phyloP scores from a whole-genome alignment of 2,329 filamentous ascomycete genomes.

The Aspergillus floridensis region DNA sequence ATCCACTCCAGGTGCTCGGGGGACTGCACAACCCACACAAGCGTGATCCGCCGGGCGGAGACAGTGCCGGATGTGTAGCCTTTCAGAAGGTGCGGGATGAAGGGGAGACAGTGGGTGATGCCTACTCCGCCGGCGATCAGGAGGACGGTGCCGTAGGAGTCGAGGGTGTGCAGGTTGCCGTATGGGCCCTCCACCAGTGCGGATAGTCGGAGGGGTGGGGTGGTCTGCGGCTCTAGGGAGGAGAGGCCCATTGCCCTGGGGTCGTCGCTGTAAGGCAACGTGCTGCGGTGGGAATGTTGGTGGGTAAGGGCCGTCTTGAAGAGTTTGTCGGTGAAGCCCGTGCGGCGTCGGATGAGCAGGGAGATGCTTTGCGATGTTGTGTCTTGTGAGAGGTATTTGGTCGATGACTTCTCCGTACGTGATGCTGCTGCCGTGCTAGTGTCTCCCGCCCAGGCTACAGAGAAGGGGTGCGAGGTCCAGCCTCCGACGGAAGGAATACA shows the following conservation, averaged over 20 bases:
- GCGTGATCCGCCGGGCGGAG: conserved; percentile 73
- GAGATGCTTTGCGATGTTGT: conserved; percentile 58
- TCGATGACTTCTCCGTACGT: conserved; percentile 22
- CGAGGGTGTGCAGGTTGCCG: conserved; percentile 73
- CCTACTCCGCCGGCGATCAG: conserved; percentile 89
- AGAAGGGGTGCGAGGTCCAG: conserved; percentile 76
- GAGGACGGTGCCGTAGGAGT: conserved; percentile 86
- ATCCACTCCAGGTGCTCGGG: conserved; percentile 89
- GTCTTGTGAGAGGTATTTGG: conserved; percentile 25
- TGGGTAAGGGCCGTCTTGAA: conserved; percentile 60
- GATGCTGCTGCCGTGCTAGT: too few relatives aligned
- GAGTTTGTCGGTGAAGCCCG: conserved; percentile 78
- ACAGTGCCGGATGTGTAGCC: conserved; percentile 67
- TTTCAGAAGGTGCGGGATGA: conserved; percentile 71
- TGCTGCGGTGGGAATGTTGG: not conserved
- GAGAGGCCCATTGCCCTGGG: not conserved
- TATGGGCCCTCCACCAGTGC: conserved; percentile 89
- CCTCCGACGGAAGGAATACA: conserved; percentile 63
- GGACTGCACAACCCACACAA: conserved; percentile 89
- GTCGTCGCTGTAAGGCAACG: not conserved
- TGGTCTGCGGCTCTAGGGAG: not conserved
- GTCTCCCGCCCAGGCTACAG: conserved; percentile 66
- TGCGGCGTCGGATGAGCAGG: conserved; percentile 80
- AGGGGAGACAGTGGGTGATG: conserved; percentile 91
- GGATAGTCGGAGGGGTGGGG: conserved; percentile 15